Evolutionary conservation across 495 filamentous ascomycete genomes (phyloP).

Genomic region (Tuber melanosporum): DNA sequence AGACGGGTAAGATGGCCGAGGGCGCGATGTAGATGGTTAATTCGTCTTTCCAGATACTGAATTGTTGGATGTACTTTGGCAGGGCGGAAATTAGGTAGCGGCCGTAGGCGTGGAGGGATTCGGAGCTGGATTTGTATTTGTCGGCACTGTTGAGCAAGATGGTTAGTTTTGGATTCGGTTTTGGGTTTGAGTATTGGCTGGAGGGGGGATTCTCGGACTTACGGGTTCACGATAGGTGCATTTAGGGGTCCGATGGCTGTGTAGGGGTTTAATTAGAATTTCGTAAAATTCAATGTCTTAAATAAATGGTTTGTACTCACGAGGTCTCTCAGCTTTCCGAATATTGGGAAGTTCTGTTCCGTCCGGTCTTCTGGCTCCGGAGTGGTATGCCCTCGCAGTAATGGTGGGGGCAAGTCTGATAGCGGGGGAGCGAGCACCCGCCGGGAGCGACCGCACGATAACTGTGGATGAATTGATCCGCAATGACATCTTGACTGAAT

Average conservation of each 20-base stretch:
- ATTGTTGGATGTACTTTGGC: constrained; percentile 97
- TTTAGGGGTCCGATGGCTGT: constrained; percentile 59
- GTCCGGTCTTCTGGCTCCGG: constrained; percentile 35
- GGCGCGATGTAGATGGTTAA: constrained; percentile 88
- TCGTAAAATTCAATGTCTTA: background rate
- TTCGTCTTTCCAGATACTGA: constrained; percentile 99
- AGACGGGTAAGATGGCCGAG: constrained; percentile 76
- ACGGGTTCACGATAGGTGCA: constrained; percentile 73
- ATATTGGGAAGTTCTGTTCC: constrained; percentile 54
- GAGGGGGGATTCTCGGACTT: constrained; percentile 17
- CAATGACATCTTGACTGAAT: constrained; percentile 40
- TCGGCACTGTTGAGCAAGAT: constrained; percentile 50
- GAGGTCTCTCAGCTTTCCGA: constrained; percentile 57
- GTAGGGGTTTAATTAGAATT: background rate
- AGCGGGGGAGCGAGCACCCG: constrained; percentile 21
- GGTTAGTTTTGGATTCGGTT: constrained; percentile 37
- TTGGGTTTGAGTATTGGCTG: background rate
- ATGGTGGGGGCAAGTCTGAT: constrained; percentile 15
- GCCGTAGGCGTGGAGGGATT: constrained; percentile 84
- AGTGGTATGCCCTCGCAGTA: constrained; percentile 31
- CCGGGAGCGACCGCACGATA: constrained; percentile 40
- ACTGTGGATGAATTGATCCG: constrained; percentile 30
- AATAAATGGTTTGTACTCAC: constrained; percentile 45
- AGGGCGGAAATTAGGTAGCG: constrained; percentile 93
- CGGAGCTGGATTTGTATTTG: constrained; percentile 78